Evolutionary conservation across 345 rosid species (phyloP), one percentile per base, ranked within the genome.

Genomic region (Triadica sebifera): DNA sequence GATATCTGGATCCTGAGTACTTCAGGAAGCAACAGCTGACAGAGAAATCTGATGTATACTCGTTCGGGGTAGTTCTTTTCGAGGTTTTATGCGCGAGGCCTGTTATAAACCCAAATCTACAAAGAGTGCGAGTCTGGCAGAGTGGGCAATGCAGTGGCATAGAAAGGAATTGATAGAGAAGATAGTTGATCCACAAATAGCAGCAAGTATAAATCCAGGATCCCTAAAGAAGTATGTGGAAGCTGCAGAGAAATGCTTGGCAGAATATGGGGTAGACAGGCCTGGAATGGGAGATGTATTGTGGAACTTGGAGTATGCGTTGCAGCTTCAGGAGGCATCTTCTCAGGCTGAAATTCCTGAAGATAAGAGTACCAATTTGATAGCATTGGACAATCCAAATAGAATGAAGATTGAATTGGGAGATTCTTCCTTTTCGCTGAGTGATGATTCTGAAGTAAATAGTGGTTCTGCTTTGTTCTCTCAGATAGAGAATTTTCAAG

Each of bases 211-310:
- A 0, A 77, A 80, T 71, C 74, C 80, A 65, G 90, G 81, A 16
- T 90, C 97, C 2, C 62, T 90, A 75, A 85, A 79, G 61, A 89
- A 90, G 64, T 90, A 73, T 8, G 88, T 85, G 22, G 96, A 91
- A 83, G 92, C 94, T 5, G 96, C 93, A 1, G 92, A 90, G 87
- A 91, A 93, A 81, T 93, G 97, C 69, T 81, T 93, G 71, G 91
- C 93, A 0, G 94, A 93, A 80, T 78, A 88, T 12, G 97, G 98
- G 6, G 92, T 88, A 13, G 97, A 91, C 74, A 81, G 97, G 78
- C 94, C 97, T 7, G 86, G 88, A 50, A 94, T 91, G 90, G 94
- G 94, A 69, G 96, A 90, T 82, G 94, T 91, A 19, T 70, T 91
- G 79, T 89, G 96, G 98, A 89, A 88, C 81, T 85, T 90, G 67